A percentile compares a stretch with the other conserved stretches of the same genome.
Evolutionary conservation across 2,329 filamentous ascomycete species (phyloP).

Genomic region (Setomelanomma holmii): DNA sequence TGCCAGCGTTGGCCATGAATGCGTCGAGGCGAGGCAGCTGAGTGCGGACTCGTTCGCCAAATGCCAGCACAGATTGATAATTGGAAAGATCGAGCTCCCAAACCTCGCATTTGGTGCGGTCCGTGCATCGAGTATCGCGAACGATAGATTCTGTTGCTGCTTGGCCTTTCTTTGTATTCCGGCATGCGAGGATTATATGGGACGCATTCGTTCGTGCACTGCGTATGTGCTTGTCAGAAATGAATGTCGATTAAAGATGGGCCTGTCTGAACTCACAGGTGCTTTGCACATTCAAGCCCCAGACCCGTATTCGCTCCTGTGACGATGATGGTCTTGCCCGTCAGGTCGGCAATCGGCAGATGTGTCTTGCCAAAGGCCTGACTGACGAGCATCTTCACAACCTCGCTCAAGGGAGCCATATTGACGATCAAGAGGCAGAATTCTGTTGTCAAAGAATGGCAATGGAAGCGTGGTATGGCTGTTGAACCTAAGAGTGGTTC

Average conservation of each 20-base stretch:
- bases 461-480: too few relatives aligned
- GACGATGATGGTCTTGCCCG: conserved; percentile 11
- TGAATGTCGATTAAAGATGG: too few relatives aligned
- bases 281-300: conserved; percentile 13
- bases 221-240: too few relatives aligned
- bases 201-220: conserved; percentile 26
- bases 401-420: conserved; percentile 16
- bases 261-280: background rate
- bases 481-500: too few relatives aligned
- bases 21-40: conserved; percentile 38
- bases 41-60: conserved; percentile 23
- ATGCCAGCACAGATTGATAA: conserved; percentile 24
- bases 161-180: conserved; percentile 37
- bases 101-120: conserved; percentile 25
- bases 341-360: conserved; percentile 7
- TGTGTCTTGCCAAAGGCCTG: conserved; percentile 11
- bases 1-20: conserved; percentile 44
- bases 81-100: conserved; percentile 33
- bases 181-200: conserved; percentile 42
- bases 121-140: conserved; percentile 7
- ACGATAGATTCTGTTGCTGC: conserved; percentile 32
- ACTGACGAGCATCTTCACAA: conserved; percentile 11
- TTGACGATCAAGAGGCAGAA: too few relatives aligned
- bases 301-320: conserved; percentile 17
- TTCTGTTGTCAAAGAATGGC: too few relatives aligned